Base-by-base conservation (phyloP, 2,329 filamentous ascomycete species). In the Gremmenia infestans region DNA sequence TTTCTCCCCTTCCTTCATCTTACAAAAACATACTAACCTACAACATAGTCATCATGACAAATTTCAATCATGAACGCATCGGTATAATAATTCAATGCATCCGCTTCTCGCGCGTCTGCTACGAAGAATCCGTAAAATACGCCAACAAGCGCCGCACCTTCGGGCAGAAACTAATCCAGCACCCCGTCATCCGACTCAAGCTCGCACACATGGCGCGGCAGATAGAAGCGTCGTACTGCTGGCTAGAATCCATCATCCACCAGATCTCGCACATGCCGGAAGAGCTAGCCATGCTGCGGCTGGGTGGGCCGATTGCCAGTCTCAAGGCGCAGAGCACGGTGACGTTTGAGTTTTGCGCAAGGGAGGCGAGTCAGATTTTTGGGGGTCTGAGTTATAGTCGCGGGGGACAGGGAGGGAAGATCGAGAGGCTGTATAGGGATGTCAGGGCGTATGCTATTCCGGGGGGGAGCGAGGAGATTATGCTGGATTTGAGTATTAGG, bases 21-120 rank as follows among this genome's bases (percentile, higher is more conserved):
- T 47, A 37, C 9, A 22, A 14, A 37, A 23, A 9, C 17, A 47
- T 52, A 60, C 63, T 62, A 46, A 60, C 19, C 46, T 49, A 4
- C 15, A 15, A 8, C 2, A 53, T 58, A 82, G 91, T 96, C 71
- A 93, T 99, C 80, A 97, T 97, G 93, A 97, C 91, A 72, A 97
- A 97, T 81, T 97, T 97, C 81, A 97, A 97, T 82, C 94, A 97
- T 80, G 94, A 99, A 78, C 90, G 94, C 61, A 92, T 99, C 66
- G 94, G 94, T 60, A 97, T 99, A 74, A 92, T 97, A 76, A 97
- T 97, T 78, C 94, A 99, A 76, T 96, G 87, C 69, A 74, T 97
- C 63, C 91, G 94, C 69, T 97, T 99, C 82, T 87, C 89, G 45
- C 91, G 94, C 64, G 93, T 97, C 64, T 97, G 92, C 81, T 96